A percentile compares a stretch with the other conserved stretches of the same genome.
phyloP scores from a whole-genome alignment of 2,329 filamentous ascomycete species.

The Fusarium newnesense region DNA sequence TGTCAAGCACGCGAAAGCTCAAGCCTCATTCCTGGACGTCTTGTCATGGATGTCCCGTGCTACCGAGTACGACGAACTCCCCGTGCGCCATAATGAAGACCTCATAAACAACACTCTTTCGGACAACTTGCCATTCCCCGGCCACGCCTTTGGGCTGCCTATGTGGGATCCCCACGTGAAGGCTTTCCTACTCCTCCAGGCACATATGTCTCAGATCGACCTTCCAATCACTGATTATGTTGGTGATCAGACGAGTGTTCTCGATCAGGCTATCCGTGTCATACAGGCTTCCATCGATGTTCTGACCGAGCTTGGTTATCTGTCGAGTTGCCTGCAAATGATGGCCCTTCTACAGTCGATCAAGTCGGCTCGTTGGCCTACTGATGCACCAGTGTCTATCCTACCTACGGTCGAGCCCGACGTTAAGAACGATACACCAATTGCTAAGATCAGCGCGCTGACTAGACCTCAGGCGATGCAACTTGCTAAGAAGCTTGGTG shows the following conservation, averaged over 20 bases:
- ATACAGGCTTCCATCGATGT: constrained; percentile 96
- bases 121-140: constrained; percentile 76
- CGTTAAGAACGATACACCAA: constrained; percentile 54
- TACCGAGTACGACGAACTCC: constrained; percentile 96
- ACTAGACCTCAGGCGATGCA: constrained; percentile 50
- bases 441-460: constrained; percentile 56
- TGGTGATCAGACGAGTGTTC: constrained; percentile 87
- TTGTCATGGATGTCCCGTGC: constrained; percentile 93
- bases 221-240: constrained; percentile 98
- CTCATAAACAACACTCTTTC: constrained; percentile 94
- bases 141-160: constrained; percentile 74
- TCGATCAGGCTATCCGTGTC: constrained; percentile 97
- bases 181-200: constrained; percentile 91
- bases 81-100: constrained; percentile 97
- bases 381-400: constrained; percentile 81
- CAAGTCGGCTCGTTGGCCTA: constrained; percentile 92
- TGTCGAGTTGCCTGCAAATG: constrained; percentile 82
- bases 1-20: constrained; percentile 77
- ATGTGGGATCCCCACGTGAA: constrained; percentile 99
- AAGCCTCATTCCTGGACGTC: constrained; percentile 82
- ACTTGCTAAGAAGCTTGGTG: constrained; percentile 61
- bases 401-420: constrained; percentile 74
- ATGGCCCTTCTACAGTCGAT: constrained; percentile 89
- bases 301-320: constrained; percentile 85
- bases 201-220: constrained; percentile 91